Conservation (phyloP, 129 eudicot genomes). For the Lonicera japonica region DNA sequence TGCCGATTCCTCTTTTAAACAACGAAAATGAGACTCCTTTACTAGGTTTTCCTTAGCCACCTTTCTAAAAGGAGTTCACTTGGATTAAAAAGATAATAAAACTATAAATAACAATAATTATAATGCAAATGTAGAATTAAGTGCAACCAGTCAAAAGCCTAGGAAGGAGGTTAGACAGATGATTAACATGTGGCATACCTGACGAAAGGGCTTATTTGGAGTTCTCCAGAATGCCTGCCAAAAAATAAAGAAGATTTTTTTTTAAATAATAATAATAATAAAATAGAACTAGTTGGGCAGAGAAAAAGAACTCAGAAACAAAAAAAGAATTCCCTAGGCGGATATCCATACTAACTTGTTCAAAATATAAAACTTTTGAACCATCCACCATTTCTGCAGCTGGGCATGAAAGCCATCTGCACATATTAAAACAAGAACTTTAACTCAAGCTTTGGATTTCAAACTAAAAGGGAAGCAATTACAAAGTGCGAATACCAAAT, state of each 20-base stretch:
- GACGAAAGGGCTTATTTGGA: constrained; percentile 91
- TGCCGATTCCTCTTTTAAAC: background rate
- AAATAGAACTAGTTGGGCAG: background rate
- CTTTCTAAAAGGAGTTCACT: too few species aligned
- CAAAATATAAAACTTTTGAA: constrained; percentile 75
- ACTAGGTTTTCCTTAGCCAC: background rate
- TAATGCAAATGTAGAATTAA: background rate
- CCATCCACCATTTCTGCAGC: constrained; percentile 98
- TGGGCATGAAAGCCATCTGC: constrained; percentile 88
- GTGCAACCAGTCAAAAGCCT: constrained; percentile 12
- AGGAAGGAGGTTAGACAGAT: background rate
- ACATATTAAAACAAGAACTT: constrained; percentile 3
- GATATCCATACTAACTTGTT: constrained; percentile 50
- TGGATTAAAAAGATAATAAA: background rate
- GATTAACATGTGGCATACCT: constrained; percentile 40
- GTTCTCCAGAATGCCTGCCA: constrained; percentile 98
- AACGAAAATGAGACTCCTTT: background rate
- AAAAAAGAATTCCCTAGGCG: background rate
- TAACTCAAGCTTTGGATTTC: background rate
- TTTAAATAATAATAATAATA: too few species aligned
- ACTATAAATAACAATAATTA: background rate
- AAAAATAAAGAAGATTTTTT: constrained; percentile 13
- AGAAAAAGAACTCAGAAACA: background rate
- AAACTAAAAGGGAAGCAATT: background rate
- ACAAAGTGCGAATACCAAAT: background rate